These are phyloP conservation scores for Sophora flavescens DNA, from an alignment of 306 rosid species.

Conservation along the genomic window DNA sequence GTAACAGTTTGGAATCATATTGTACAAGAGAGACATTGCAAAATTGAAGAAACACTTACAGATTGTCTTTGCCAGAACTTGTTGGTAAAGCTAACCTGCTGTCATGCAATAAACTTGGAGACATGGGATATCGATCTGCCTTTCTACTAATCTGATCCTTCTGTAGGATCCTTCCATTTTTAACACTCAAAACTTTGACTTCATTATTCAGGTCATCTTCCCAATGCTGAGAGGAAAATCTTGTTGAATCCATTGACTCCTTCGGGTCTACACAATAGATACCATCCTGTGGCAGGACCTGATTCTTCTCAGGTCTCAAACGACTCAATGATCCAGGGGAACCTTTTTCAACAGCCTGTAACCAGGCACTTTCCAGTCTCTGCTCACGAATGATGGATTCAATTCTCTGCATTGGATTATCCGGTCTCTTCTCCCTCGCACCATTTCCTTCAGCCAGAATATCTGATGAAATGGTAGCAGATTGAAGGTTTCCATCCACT, in stretches of 20 bases:
- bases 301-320: conserved; percentile 92
- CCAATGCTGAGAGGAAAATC: conserved; percentile 72
- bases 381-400: conserved; percentile 96
- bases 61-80: conserved; percentile 72
- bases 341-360: conserved; percentile 88
- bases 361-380: conserved; percentile 96
- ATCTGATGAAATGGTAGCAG: conserved; percentile 69
- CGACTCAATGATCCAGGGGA: conserved; percentile 87
- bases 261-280: conserved; percentile 61
- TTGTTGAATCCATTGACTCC: conserved; percentile 67
- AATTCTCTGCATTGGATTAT: conserved; percentile 88
- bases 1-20: conserved; percentile 19
- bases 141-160: conserved; percentile 73
- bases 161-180: conserved; percentile 65
- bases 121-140: conserved; percentile 71
- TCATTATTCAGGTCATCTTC: conserved; percentile 71
- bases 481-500: conserved; percentile 62
- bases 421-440: conserved; percentile 59
- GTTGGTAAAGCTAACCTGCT: conserved; percentile 67
- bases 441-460: conserved; percentile 60
- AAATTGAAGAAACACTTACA: conserved; percentile 70
- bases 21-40: conserved; percentile 22
- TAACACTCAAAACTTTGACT: conserved; percentile 59
- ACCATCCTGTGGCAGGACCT: conserved; percentile 90
- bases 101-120: conserved; percentile 93